phyloP scores from a whole-genome alignment of 495 filamentous ascomycete genomes.

The Sporormia fimetaria region DNA sequence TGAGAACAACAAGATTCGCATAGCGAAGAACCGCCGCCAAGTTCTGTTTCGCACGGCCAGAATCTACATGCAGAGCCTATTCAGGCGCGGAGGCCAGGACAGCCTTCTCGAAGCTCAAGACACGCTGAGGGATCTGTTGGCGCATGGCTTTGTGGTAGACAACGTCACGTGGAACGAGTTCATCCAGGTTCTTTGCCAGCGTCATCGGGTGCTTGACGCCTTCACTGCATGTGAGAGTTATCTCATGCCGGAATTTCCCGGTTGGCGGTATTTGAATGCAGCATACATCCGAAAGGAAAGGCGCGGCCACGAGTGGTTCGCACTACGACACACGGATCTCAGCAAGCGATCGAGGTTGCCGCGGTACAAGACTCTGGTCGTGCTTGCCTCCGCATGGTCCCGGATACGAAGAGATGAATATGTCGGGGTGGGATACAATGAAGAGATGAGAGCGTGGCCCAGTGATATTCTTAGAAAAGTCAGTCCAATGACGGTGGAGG shows the following conservation, averaged over 20 bases:
- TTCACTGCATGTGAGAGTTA: constrained; percentile 58
- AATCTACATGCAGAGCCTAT: constrained; percentile 49
- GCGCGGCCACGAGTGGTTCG: constrained; percentile 25
- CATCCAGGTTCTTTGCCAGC: constrained; percentile 38
- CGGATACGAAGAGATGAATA: constrained; percentile 34
- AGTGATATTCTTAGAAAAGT: constrained; percentile 12
- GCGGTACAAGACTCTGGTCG: constrained; percentile 43
- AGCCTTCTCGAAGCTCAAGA: constrained; percentile 31
- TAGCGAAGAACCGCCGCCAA: constrained; percentile 39
- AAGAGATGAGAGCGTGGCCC: constrained; percentile 18
- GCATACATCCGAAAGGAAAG: constrained; percentile 6
- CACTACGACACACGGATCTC: constrained; percentile 28
- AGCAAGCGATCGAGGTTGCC: constrained; percentile 21
- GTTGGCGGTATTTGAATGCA: constrained; percentile 42
- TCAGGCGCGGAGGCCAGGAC: constrained; percentile 37
- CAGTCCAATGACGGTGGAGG: constrained; percentile 43
- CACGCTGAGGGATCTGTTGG: constrained; percentile 41
- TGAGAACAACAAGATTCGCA: not conserved
- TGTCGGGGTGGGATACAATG: constrained; percentile 23
- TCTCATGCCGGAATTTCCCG: constrained; percentile 63
- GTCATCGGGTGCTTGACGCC: constrained; percentile 35
- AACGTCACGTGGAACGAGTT: constrained; percentile 52
- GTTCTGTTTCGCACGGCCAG: constrained; percentile 45
- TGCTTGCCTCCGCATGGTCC: constrained; percentile 40
- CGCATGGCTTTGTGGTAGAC: constrained; percentile 56